These are phyloP conservation scores for Tuber melanosporum DNA, from an alignment of 495 filamentous ascomycete genomes.

Conservation along the genomic window DNA sequence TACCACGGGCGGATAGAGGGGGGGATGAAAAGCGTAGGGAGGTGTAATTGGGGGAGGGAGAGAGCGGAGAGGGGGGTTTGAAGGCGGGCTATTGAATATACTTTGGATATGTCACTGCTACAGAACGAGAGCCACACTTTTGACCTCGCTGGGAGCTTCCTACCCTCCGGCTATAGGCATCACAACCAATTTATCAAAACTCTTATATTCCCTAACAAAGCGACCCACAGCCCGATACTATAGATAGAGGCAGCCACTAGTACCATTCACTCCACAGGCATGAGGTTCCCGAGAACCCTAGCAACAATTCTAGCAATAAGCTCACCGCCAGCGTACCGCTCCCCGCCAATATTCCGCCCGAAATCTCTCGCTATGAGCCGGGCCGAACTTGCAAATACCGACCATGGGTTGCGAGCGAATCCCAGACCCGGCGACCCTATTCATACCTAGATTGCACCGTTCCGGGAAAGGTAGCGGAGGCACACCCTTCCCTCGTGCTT, in stretches of 20 bases:
- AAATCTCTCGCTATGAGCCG: neutral
- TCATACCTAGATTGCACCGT: neutral
- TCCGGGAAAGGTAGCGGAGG: neutral
- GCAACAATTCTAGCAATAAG: neutral
- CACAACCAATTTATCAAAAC: neutral
- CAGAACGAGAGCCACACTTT: neutral
- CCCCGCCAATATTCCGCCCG: neutral
- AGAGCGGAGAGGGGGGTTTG: neutral
- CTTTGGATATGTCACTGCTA: neutral
- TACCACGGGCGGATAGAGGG: neutral
- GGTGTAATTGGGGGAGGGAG: neutral
- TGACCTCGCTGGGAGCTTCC: neutral
- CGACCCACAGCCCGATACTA: neutral
- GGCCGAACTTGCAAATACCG: neutral
- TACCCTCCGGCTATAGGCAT: neutral
- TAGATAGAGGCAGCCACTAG: neutral
- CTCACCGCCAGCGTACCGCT: neutral
- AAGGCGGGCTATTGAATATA: neutral
- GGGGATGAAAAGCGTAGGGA: neutral
- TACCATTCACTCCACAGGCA: neutral
- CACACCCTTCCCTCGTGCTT: no score
- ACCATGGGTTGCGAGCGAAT: neutral
- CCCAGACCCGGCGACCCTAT: neutral
- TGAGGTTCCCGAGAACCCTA: neutral
- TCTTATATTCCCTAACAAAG: neutral